Evolutionary conservation across 768 basidiomycete species (phyloP), one percentile per base, ranked within the genome.

Genomic region (Pleurotus cornucopiae): DNA sequence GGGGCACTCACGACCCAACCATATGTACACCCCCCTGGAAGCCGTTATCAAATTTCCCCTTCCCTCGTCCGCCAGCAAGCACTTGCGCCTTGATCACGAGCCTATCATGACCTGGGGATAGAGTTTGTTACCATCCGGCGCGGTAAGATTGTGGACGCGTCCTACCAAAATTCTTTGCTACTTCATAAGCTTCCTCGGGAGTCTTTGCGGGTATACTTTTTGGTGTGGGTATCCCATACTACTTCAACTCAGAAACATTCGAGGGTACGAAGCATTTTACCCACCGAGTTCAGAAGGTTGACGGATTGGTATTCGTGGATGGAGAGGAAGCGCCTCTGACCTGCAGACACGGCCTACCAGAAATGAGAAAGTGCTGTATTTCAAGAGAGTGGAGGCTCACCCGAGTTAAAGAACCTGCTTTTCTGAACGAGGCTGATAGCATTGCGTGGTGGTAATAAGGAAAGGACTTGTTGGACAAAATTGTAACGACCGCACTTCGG

Each of bases 231-330:
- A 98, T 89, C 18, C 93, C 94, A 72, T 97, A 97, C 95, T 98
- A 63, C 34, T 34, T 9, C 16, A 23, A 52, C 34, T 18, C n/a
- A 40, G 16, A 25, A 37, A 56, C 47, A 49, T 40, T 48, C 49
- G 48, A 51, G 46, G 44, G 39, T 18, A 34, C 52, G 37, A 48
- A 13, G 25, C 45, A 43, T 54, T 34, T 14, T 5, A 45, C 79
- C 65, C 68, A 98, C 96, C 61, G 93, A 87, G 76, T 98, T 97
- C 63, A 99, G 83, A 46, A 99, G 79, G 61, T 88, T 86, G 72
- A 98, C 89, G 44, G 94, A 96, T 72, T 98, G 95, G 76, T 97
- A 92, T 76, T 99, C 97, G 74, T 99, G 97, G 65, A 99, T 94
- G 21, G 94, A 96, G 65, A 98, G 84, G 70, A 85, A 89, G 61